Base-by-base conservation (phyloP, 83 land plant species). In the Picea abies region DNA sequence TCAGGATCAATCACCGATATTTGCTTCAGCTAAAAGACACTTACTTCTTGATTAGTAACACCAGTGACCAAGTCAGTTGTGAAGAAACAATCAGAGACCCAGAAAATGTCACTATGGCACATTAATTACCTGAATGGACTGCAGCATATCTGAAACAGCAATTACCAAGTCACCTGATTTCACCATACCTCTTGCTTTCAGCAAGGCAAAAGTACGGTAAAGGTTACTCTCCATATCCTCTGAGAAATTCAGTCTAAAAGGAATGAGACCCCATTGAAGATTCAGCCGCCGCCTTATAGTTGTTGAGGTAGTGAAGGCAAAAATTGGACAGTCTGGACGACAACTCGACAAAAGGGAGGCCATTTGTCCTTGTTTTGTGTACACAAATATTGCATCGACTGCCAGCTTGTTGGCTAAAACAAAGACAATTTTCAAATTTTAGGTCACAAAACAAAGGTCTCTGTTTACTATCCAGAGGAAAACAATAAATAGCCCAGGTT, bases 211-310 rank as follows among this genome's bases (percentile, higher is more conserved):
- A 9, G 99, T 95, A 68, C 91, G 89, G 85, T 87, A 86, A 44
- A 97, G 95, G 82, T 95, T 94, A 87, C 88, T 91, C 79, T 97
- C 99, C 98, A 95, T 95, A 81, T 97, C 98, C 37, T 91, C 95
- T 25, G 92, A 88, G 86, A 97, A 92, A 82, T 90, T 87, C 52
- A 95, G 84, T 29, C 98, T 90, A 87, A 97, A 95, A 23, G 99
- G 99, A 76, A 97, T 97, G 10, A 97, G 83, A 29, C 99, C 99
- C 99, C 99, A 97, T 78, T 91, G 95, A 60, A 97, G 87, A 83
- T 95, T 97, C 84, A 97, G 78, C 17, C 93, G 90, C 58, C 91
- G 90, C 81, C 97, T 79, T 72, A 97, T 89, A 62, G 91, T 82
- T 52, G 87, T 89, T 44, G 97, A 82, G 81, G 82, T 87, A 16